These are phyloP conservation scores for Sporothrix luriei DNA, from an alignment of 2,329 filamentous ascomycete species.

Conservation along the genomic window DNA sequence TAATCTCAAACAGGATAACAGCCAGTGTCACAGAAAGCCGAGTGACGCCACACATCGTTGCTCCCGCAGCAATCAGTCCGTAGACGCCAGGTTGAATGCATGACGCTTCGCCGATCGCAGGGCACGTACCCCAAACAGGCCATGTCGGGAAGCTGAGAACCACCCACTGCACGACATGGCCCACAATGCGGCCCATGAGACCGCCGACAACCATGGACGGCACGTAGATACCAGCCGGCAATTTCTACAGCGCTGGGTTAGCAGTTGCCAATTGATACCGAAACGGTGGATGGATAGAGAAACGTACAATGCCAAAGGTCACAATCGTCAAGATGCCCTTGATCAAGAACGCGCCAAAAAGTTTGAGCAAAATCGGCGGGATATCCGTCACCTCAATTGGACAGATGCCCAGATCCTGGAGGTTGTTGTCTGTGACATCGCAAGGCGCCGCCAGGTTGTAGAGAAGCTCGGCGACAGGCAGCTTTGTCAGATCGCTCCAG, in stretches of 20 bases:
- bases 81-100: constrained; percentile 98
- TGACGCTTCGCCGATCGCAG: constrained; percentile 68
- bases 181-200: constrained; percentile 83
- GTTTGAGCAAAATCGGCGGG: constrained; percentile 69
- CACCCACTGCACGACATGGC: constrained; percentile 80
- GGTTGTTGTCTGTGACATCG: constrained; percentile 64
- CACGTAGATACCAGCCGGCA: constrained; percentile 95
- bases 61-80: constrained; percentile 88
- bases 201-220: constrained; percentile 98
- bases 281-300: no score
- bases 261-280: not conserved
- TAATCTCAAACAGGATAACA: constrained; percentile 94
- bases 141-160: constrained; percentile 73
- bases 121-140: constrained; percentile 74
- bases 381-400: constrained; percentile 73
- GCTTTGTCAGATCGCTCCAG: constrained; percentile 88
- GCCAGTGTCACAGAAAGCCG: constrained; percentile 89
- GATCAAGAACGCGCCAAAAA: constrained; percentile 80
- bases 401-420: constrained; percentile 74
- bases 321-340: constrained; percentile 87
- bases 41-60: constrained; percentile 97
- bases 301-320: constrained; percentile 80
- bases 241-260: constrained; percentile 59
- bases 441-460: constrained; percentile 91
- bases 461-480: constrained; percentile 86